These are phyloP conservation scores for Hyaloscypha finlandica DNA, from an alignment of 495 filamentous ascomycete genomes.

Conservation along the genomic window DNA sequence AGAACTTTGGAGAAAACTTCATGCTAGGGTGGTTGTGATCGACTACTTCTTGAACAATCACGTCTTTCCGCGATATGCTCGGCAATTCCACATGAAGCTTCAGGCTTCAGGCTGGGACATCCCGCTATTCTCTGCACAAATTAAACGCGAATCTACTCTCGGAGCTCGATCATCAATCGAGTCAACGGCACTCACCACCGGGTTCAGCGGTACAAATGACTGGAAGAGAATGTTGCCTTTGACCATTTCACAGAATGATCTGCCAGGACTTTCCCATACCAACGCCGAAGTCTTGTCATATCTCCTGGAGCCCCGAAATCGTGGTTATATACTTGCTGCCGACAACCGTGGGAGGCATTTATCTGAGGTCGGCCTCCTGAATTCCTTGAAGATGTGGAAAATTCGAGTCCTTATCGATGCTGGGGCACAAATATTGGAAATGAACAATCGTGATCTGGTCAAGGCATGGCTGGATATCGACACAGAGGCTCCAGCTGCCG, in stretches of 20 bases:
- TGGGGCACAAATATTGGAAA: slow-evolving; percentile 53
- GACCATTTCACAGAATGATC: slow-evolving; percentile 53
- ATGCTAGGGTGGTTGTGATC: slow-evolving; percentile 41
- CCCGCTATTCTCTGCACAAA: slow-evolving; percentile 35
- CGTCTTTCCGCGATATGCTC: slow-evolving; percentile 54
- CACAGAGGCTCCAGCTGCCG: slow-evolving; percentile 42
- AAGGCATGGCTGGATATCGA: slow-evolving; percentile 50
- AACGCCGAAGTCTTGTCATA: slow-evolving; percentile 57
- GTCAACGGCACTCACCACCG: slow-evolving; percentile 39
- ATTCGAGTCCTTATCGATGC: slow-evolving; percentile 55
- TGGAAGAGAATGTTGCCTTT: slow-evolving; percentile 49
- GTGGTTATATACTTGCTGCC: slow-evolving; percentile 40
- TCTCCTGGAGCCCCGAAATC: slow-evolving; percentile 46
- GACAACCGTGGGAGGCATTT: slow-evolving; percentile 34
- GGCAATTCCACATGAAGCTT: slow-evolving; percentile 54
- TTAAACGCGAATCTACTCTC: slow-evolving; percentile 8
- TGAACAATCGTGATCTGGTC: slow-evolving; percentile 44
- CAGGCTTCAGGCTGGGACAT: slow-evolving; percentile 58
- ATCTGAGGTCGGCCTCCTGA: slow-evolving; percentile 41
- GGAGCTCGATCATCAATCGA: background rate
- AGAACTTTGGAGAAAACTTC: slow-evolving; percentile 43
- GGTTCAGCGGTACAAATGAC: slow-evolving; percentile 60
- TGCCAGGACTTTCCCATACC: slow-evolving; percentile 46
- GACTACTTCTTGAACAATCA: slow-evolving; percentile 56
- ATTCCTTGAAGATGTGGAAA: slow-evolving; percentile 27